Evolutionary conservation across 148 eudicot species (phyloP).

Genomic region (Heliosperma pusillum): DNA sequence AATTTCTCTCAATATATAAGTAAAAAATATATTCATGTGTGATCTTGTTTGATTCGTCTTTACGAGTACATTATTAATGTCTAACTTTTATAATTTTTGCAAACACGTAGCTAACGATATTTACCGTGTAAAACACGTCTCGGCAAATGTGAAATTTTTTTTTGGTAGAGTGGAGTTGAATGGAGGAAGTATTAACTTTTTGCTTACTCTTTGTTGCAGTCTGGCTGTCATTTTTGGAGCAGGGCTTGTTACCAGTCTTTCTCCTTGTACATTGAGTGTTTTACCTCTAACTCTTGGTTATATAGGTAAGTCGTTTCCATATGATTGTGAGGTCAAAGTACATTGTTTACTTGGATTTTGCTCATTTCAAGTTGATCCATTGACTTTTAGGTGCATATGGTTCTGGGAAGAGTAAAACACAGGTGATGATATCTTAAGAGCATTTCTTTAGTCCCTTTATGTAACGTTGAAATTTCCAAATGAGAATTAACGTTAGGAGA

Average conservation of each 20-base stretch:
- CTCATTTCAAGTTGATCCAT: conserved; percentile 13
- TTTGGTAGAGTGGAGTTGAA: too few relatives aligned
- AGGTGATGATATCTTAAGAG: conserved; percentile 39
- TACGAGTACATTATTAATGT: too few relatives aligned
- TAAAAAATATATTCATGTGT: too few relatives aligned
- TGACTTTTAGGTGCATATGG: conserved; percentile 80
- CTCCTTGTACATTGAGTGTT: conserved; percentile 96
- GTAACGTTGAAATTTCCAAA: neutral
- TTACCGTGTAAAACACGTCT: too few relatives aligned
- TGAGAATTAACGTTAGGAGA: conserved; percentile 1
- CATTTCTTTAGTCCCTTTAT: neutral
- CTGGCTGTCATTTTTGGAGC: conserved; percentile 95
- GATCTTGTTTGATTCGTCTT: too few relatives aligned
- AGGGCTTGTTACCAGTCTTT: conserved; percentile 91
- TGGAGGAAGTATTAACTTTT: neutral
- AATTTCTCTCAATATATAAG: too few relatives aligned
- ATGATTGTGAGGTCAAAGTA: conserved; percentile 6
- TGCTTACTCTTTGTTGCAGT: conserved; percentile 37
- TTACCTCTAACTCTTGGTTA: conserved; percentile 95
- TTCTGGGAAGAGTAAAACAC: conserved; percentile 72
- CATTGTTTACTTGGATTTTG: conserved; percentile 4
- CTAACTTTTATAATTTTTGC: too few relatives aligned
- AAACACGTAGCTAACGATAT: too few relatives aligned
- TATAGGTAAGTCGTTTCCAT: conserved; percentile 52
- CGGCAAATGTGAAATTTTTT: too few relatives aligned